phyloP scores from a whole-genome alignment of 352 stramenopile species.

The Globisporangium spinosum region DNA sequence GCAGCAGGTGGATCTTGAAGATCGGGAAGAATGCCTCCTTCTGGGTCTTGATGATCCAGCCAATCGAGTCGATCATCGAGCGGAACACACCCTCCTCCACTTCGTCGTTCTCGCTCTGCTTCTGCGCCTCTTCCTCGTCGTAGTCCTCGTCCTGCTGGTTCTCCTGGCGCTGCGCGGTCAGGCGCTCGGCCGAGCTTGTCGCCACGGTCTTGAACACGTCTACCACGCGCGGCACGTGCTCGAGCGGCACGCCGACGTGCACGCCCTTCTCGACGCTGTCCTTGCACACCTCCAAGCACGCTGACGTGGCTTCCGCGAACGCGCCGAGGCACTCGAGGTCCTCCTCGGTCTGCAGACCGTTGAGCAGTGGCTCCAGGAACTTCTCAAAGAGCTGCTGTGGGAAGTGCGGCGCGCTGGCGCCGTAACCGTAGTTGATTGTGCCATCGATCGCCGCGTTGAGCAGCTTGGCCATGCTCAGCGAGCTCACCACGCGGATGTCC shows the following conservation, averaged over 20 bases:
- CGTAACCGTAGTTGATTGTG: constrained; percentile 60
- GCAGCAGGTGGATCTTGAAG: constrained; percentile 64
- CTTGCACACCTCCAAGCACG: constrained; percentile 77
- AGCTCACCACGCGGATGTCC: constrained; percentile 78
- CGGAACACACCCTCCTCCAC: constrained; percentile 76
- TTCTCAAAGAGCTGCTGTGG: constrained; percentile 81
- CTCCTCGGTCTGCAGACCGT: constrained; percentile 66
- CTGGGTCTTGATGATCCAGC: constrained; percentile 83
- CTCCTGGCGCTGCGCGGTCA: constrained; percentile 51
- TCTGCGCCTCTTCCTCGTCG: constrained; percentile 65
- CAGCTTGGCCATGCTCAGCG: constrained; percentile 71
- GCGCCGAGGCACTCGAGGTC: constrained; percentile 77
- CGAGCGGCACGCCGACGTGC: constrained; percentile 56
- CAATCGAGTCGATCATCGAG: constrained; percentile 81
- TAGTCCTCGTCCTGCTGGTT: constrained; percentile 82
- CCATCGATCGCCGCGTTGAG: constrained; percentile 70
- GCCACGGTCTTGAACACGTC: constrained; percentile 72
- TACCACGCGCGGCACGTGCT: constrained; percentile 64
- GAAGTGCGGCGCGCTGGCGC: constrained; percentile 50
- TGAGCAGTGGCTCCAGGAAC: constrained; percentile 72
- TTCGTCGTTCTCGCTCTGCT: constrained; percentile 70
- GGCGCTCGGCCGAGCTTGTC: constrained; percentile 54
- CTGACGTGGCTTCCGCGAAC: constrained; percentile 71
- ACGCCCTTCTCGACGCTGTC: constrained; percentile 74
- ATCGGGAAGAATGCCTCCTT: constrained; percentile 73